Percentiles rank a stretch among this genome's conserved stretches.
These are phyloP conservation scores for Kwoniella shivajii DNA, from an alignment of 1,284 basidiomycete genomes.

Conservation along the genomic window DNA sequence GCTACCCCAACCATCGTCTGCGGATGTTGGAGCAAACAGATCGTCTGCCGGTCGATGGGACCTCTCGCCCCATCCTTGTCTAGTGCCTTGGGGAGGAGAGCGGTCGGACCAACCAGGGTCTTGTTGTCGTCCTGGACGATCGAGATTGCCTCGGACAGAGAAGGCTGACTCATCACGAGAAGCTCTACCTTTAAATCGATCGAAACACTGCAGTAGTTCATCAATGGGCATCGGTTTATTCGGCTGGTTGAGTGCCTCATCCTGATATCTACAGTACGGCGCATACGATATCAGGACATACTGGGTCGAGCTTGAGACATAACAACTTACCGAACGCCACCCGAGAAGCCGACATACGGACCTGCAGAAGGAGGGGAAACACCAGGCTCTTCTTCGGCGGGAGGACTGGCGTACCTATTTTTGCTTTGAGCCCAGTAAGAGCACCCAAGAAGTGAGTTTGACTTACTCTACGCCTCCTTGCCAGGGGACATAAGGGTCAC, in stretches of 20 bases:
- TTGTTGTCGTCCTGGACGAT: background rate
- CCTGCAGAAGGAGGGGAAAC: too few species aligned
- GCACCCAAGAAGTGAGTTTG: background rate
- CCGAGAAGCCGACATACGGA: too few species aligned
- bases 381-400: too few species aligned
- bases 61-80: background rate
- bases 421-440: too few species aligned
- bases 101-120: background rate
- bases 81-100: background rate
- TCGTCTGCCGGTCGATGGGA: background rate
- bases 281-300: background rate
- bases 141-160: background rate
- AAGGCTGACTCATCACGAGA: background rate
- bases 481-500: constrained; percentile 11
- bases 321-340: too few species aligned
- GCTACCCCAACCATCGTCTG: background rate
- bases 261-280: background rate
- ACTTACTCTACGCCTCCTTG: constrained; percentile 17
- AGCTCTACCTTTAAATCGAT: background rate
- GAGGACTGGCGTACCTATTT: too few species aligned
- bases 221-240: background rate
- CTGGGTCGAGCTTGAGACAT: background rate
- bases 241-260: background rate
- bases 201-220: background rate
- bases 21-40: background rate